Evolutionary conservation across 495 filamentous ascomycete genomes (phyloP), one percentile per base, ranked within the genome.

Genomic region (Hyaloscypha variabilis): DNA sequence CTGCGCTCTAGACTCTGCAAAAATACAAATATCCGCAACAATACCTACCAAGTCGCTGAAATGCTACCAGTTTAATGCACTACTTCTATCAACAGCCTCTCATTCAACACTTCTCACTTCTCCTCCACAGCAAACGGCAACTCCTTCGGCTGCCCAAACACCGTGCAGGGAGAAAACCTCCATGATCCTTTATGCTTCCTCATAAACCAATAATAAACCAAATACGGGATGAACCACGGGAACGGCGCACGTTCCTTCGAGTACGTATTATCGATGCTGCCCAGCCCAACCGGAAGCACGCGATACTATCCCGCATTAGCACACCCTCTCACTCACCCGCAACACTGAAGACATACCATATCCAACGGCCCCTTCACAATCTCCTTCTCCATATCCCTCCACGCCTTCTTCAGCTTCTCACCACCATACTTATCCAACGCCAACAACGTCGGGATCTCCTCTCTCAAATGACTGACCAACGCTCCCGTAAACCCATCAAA

Each of bases 351-450:
- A 60, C 61, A n/a, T 68, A 64, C 58, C 61, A 23, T 58, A 58
- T 63, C 57, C 23, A 25, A 14, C 31, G 24, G 6, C 24, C 55
- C 34, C 49, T 58, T 26, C 11, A 59, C 23, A 36, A 63, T 31
- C 39, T 77, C 76, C 63, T 75, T 73, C 73, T 87, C 87, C 74
- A 87, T 72, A 58, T 85, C 81, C n/a, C 87, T 81, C 83, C 83
- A 87, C 39, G 79, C 73, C 59, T 78, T 81, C 52, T 73, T 76
- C 66, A 82, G 56, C 68, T 72, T 76, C 10, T 75, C 74, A 1
- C 54, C 53, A 1, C 70, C 68, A 54, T 70, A 74, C 57, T 64
- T 46, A 14, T 67, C 64, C 62, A 76, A 61, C 24, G 34, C 49
- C 10, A 72, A 6, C 13, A 78, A 59, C 0, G 71, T 76, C 23